Evolutionary conservation across 441 rosid species (phyloP).

Genomic region (Erysimum cheiri): DNA sequence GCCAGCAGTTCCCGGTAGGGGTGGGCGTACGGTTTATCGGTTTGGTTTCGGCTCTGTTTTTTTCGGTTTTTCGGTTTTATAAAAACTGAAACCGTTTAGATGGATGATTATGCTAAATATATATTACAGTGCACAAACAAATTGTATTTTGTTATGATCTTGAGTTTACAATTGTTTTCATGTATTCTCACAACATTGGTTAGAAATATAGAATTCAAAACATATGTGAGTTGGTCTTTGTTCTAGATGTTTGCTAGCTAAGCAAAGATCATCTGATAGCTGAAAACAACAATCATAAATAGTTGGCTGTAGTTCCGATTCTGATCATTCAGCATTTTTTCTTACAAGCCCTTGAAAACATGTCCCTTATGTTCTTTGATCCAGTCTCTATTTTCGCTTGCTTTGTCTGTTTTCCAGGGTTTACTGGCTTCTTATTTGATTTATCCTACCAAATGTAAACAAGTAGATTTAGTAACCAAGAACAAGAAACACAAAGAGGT

Average conservation of each 20-base stretch:
- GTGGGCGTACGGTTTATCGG: too few species aligned
- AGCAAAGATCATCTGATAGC: constrained; percentile 10
- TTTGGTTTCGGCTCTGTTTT: too few species aligned
- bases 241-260: constrained; percentile 10
- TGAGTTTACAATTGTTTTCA: constrained; percentile 12
- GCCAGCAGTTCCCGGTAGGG: constrained; percentile 30
- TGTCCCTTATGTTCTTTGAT: constrained; percentile 81
- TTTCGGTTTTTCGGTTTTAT: too few species aligned
- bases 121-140: too few species aligned
- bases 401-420: constrained; percentile 62
- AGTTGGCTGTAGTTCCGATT: background rate
- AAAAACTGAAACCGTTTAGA: constrained; percentile 10
- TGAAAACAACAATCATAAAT: background rate
- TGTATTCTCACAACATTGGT: constrained; percentile 5
- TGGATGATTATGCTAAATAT: background rate
- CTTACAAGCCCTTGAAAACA: constrained; percentile 81
- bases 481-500: constrained; percentile 16
- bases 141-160: background rate
- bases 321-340: constrained; percentile 45
- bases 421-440: constrained; percentile 56
- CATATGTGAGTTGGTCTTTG: constrained; percentile 5
- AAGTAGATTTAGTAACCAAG: constrained; percentile 4
- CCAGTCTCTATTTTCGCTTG: constrained; percentile 76
- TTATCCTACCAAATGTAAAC: constrained; percentile 39
- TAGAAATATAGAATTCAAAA: background rate